phyloP scores from a whole-genome alignment of 1,284 basidiomycete species.

The Cystobasidium slooffiae region DNA sequence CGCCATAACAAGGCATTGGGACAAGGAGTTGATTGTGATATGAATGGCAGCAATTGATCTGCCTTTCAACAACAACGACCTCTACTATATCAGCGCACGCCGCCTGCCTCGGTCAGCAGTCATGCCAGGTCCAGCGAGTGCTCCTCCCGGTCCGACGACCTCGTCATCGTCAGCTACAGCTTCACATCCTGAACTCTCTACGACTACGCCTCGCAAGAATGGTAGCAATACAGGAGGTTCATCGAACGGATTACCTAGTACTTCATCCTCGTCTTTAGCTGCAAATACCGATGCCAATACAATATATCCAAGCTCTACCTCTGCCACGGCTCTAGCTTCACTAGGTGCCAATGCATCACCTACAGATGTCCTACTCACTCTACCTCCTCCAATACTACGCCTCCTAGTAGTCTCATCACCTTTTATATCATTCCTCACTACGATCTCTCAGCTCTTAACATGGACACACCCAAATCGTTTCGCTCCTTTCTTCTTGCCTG shows the following conservation, averaged over 20 bases:
- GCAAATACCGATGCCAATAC: not conserved
- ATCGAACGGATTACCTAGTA: not conserved
- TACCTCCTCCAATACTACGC: slow-evolving; percentile 52
- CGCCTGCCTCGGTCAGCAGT: not conserved
- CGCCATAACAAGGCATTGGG: not conserved
- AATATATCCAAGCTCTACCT: slow-evolving; percentile 16
- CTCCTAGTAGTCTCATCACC: slow-evolving; percentile 50
- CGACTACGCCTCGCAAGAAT: slow-evolving; percentile 11
- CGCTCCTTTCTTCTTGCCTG: slow-evolving; percentile 49
- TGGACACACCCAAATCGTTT: slow-evolving; percentile 51
- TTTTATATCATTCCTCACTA: slow-evolving; percentile 47
- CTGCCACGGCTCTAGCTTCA: slow-evolving; percentile 38
- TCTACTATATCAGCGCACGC: slow-evolving; percentile 31
- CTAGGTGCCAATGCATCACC: slow-evolving; percentile 45
- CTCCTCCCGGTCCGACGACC: slow-evolving; percentile 4
- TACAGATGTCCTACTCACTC: slow-evolving; percentile 51
- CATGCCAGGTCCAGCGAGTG: slow-evolving; percentile 7
- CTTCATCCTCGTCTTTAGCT: not conserved
- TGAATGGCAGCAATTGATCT: slow-evolving; percentile 44
- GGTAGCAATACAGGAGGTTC: not conserved
- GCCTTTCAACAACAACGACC: slow-evolving; percentile 17
- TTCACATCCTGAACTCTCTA: slow-evolving; percentile 37
- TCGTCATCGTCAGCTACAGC: slow-evolving; percentile 26
- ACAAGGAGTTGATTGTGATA: slow-evolving; percentile 8
- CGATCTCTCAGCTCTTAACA: slow-evolving; percentile 48